Evolutionary conservation across 1,284 basidiomycete species (phyloP).

Genomic region (Earliella scabrosa): DNA sequence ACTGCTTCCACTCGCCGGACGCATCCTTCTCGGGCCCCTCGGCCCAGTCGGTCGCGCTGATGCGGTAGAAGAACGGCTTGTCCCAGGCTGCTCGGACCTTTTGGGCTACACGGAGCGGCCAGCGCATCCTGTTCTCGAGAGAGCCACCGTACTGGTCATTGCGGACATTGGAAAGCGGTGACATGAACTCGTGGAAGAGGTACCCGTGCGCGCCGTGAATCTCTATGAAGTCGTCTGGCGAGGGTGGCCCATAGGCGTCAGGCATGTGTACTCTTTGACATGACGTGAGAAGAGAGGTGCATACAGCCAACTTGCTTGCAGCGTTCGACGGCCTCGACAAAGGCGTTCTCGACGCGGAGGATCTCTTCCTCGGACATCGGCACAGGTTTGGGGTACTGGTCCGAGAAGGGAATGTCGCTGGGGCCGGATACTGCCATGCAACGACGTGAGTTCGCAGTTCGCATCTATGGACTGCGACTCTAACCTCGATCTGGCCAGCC

Average conservation of each 20-base stretch:
- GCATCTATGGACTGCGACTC: no score
- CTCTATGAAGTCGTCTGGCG: conserved; percentile 83
- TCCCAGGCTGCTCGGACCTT: conserved; percentile 63
- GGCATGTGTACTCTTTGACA: not conserved
- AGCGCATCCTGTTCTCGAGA: conserved; percentile 75
- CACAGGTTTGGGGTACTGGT: conserved; percentile 53
- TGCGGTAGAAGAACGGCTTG: conserved; percentile 76
- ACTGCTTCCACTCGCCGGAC: conserved; percentile 63
- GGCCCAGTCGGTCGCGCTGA: conserved; percentile 82
- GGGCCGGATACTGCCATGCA: conserved; percentile 47
- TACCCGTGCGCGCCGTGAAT: conserved; percentile 77
- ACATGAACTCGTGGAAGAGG: conserved; percentile 65
- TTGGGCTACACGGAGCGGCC: conserved; percentile 62
- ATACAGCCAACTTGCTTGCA: conserved; percentile 66
- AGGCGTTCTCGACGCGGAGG: conserved; percentile 65
- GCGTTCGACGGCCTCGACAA: conserved; percentile 64
- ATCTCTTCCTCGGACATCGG: conserved; percentile 62
- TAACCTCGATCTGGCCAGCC: conserved; percentile 78
- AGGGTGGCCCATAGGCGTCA: not conserved
- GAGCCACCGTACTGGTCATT: conserved; percentile 76
- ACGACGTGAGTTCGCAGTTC: not conserved
- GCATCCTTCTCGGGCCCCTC: conserved; percentile 65
- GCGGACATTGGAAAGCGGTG: conserved; percentile 73
- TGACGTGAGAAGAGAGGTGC: conserved; percentile 25
- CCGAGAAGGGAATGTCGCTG: conserved; percentile 54